Evolutionary conservation across 768 basidiomycete genomes (phyloP).

Genomic region (Psilocybe cyanescens): DNA sequence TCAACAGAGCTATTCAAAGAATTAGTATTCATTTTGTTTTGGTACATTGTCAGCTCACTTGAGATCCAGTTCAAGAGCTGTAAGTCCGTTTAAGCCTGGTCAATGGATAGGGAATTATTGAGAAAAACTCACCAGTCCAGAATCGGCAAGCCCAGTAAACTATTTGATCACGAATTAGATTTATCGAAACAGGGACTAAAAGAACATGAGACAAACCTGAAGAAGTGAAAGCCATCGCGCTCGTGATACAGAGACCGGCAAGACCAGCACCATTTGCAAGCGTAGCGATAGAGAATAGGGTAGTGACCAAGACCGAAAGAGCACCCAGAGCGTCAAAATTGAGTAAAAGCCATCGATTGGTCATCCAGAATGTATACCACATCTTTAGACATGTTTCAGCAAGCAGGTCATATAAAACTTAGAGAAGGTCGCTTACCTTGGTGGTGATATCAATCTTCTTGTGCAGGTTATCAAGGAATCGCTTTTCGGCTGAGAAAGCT

Average conservation of each 20-base stretch:
- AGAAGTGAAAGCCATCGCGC: slow-evolving; percentile 57
- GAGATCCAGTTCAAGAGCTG: slow-evolving; percentile 71
- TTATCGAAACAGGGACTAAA: neutral
- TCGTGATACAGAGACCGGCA: slow-evolving; percentile 78
- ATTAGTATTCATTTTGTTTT: neutral
- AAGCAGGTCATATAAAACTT: neutral
- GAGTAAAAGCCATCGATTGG: slow-evolving; percentile 82
- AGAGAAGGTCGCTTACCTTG: slow-evolving; percentile 45
- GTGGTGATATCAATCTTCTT: slow-evolving; percentile 78
- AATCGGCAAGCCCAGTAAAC: slow-evolving; percentile 59
- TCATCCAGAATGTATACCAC: slow-evolving; percentile 93
- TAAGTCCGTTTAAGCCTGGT: slow-evolving; percentile 32
- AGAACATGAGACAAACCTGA: slow-evolving; percentile 30
- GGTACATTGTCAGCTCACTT: slow-evolving; percentile 52
- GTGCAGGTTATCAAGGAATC: slow-evolving; percentile 79
- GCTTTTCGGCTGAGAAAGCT: slow-evolving; percentile 82
- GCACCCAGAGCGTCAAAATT: slow-evolving; percentile 84
- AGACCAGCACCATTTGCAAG: slow-evolving; percentile 57
- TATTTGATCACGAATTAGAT: slow-evolving; percentile 8
- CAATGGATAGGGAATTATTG: neutral
- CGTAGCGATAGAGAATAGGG: slow-evolving; percentile 72
- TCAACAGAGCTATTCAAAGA: slow-evolving; percentile 71
- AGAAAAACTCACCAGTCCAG: slow-evolving; percentile 42
- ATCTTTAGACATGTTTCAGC: slow-evolving; percentile 43
- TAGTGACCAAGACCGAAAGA: slow-evolving; percentile 73